Conservation (phyloP, 2,329 filamentous ascomycete genomes). For the Diaporthe ampelina region DNA sequence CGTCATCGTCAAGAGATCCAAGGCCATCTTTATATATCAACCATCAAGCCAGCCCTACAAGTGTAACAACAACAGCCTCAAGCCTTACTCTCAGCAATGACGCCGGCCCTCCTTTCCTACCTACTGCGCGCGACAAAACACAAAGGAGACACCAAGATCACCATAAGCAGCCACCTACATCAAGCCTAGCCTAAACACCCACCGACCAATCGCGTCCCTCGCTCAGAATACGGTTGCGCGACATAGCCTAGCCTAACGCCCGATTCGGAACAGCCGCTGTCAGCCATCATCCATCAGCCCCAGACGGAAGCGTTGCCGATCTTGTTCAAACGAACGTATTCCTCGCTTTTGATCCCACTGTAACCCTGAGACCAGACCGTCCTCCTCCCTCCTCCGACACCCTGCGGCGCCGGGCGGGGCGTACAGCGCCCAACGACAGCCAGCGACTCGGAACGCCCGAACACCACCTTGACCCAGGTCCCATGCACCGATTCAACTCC, state of each 20-base stretch:
- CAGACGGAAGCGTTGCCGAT: constrained; percentile 1
- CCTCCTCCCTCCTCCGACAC: too few relatives aligned
- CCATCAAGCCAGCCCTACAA: not conserved
- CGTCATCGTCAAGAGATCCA: not conserved
- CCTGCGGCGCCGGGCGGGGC: too few relatives aligned
- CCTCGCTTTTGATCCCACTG: not conserved
- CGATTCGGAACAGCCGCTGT: not conserved
- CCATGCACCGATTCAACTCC: too few relatives aligned
- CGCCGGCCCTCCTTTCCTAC: not conserved
- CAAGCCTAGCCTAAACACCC: not conserved
- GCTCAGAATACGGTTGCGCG: constrained; percentile 24
- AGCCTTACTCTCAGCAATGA: not conserved
- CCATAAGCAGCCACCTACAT: constrained; percentile 23
- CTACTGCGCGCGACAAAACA: not conserved
- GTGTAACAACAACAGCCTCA: not conserved
- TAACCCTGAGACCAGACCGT: too few relatives aligned
- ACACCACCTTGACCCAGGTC: too few relatives aligned
- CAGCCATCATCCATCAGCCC: not conserved
- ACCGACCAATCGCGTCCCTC: constrained; percentile 27
- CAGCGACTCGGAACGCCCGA: not conserved
- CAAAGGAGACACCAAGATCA: not conserved
- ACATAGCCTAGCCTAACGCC: not conserved
- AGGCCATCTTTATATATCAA: constrained; percentile 22
- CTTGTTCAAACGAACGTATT: not conserved
- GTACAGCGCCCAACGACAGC: too few relatives aligned